Percentiles rank a stretch among this genome's conserved stretches.
These are phyloP conservation scores for Blattamonas nauphoetae DNA, from an alignment of 78 protist species.

Conservation along the genomic window DNA sequence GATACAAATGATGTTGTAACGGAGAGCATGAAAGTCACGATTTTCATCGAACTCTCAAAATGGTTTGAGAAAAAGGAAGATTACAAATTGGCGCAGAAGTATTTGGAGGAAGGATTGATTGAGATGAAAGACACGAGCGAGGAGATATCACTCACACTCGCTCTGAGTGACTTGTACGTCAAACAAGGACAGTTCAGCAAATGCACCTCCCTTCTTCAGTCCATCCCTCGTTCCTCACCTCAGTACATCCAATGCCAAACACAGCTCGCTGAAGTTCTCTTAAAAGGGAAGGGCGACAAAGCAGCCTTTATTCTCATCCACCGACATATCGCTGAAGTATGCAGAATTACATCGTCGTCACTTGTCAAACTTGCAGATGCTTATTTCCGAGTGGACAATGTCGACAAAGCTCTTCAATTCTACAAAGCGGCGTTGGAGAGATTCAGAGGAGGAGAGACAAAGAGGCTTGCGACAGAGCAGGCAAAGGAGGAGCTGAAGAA, in stretches of 20 bases:
- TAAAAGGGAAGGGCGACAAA: neutral
- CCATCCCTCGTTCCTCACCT: neutral
- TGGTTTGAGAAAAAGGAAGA: too few relatives aligned
- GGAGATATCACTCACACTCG: neutral
- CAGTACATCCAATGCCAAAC: neutral
- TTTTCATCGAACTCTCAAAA: too few relatives aligned
- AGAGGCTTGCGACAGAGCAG: too few relatives aligned
- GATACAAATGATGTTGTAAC: too few relatives aligned
- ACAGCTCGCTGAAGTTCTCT: neutral
- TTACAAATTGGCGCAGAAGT: too few relatives aligned
- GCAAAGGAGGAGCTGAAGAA: too few relatives aligned
- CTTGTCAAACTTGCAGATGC: neutral
- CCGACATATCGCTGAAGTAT: too few relatives aligned
- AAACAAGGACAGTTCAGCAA: neutral
- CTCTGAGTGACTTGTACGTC: neutral
- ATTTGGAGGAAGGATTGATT: neutral
- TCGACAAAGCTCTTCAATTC: neutral
- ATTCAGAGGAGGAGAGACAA: neutral
- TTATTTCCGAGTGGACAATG: neutral
- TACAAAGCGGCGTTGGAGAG: neutral
- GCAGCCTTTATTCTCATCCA: neutral
- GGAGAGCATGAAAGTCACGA: too few relatives aligned
- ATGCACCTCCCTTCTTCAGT: neutral
- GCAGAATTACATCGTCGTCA: too few relatives aligned
- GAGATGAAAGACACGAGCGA: neutral